Percentiles rank a stretch among this genome's conserved stretches.
These are phyloP conservation scores for Paramyrothecium sp. DNA, from an alignment of 2,329 filamentous ascomycete species.

Conservation along the genomic window DNA sequence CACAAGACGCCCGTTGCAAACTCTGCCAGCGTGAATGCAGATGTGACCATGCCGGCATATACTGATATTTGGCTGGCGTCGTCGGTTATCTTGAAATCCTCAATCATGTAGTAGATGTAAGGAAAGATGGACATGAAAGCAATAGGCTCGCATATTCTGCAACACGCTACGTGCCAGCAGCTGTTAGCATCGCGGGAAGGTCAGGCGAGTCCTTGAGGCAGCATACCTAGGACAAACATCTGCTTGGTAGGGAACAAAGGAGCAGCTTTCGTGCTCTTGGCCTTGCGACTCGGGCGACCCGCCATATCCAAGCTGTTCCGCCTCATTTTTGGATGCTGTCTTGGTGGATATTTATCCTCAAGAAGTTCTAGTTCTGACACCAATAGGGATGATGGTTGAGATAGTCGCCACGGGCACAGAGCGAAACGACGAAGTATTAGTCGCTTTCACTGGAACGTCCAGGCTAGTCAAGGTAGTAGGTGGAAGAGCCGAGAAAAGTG, in stretches of 20 bases:
- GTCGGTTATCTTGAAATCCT: constrained; percentile 82
- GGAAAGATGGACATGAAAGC: constrained; percentile 99
- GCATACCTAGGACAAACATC: constrained; percentile 53
- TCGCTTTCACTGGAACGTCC: no score
- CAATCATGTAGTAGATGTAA: constrained; percentile 97
- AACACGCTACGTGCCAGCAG: constrained; percentile 68
- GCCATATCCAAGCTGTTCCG: constrained; percentile 20
- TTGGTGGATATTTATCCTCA: background rate
- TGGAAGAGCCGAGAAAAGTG: no score
- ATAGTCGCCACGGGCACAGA: no score
- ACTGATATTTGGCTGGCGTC: constrained; percentile 80
- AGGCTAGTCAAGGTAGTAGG: no score
- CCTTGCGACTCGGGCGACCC: constrained; percentile 17
- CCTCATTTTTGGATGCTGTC: constrained; percentile 19
- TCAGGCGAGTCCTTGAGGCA: background rate
- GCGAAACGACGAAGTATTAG: no score
- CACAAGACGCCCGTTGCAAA: constrained; percentile 91
- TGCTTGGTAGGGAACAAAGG: constrained; percentile 40
- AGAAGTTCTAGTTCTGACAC: background rate
- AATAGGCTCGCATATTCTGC: constrained; percentile 96
- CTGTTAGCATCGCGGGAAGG: constrained; percentile 3
- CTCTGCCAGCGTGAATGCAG: constrained; percentile 92
- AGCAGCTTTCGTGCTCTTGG: constrained; percentile 16
- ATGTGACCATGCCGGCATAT: constrained; percentile 94
- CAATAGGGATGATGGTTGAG: background rate